Evolutionary conservation across 441 rosid species (phyloP).

Genomic region (Adansonia gregorii): DNA sequence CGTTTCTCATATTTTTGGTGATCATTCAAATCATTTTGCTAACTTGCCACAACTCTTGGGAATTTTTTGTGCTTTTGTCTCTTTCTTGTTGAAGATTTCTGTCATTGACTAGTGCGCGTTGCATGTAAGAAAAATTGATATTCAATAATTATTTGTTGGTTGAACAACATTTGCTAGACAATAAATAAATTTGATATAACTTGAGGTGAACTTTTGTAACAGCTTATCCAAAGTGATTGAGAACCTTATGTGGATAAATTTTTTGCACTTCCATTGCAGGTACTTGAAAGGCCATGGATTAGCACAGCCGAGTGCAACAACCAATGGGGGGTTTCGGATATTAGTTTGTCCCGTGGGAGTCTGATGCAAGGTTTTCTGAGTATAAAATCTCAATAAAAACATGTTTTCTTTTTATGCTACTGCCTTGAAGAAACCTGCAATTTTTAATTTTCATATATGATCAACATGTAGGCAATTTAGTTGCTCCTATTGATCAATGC

Average conservation of each 20-base stretch:
- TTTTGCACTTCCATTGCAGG: conserved; percentile 44
- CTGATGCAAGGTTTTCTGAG: conserved; percentile 22
- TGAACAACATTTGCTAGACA: neutral
- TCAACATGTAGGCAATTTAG: conserved; percentile 15
- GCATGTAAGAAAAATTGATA: neutral
- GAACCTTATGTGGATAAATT: conserved; percentile 14
- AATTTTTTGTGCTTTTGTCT: neutral
- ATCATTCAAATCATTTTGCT: neutral
- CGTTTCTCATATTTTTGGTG: neutral
- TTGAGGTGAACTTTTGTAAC: conserved; percentile 3
- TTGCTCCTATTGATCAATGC: conserved; percentile 1
- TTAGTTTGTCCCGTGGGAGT: conserved; percentile 30
- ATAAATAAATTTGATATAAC: neutral
- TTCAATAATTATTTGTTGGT: neutral
- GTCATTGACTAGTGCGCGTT: neutral
- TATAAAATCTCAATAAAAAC: conserved; percentile 31
- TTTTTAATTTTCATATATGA: conserved; percentile 16
- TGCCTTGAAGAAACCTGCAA: conserved; percentile 21
- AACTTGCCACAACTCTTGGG: neutral
- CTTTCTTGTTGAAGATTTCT: neutral
- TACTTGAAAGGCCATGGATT: conserved; percentile 48
- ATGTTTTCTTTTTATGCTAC: conserved; percentile 15
- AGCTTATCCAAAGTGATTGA: neutral
- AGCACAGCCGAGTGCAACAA: conserved; percentile 38
- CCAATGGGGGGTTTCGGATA: conserved; percentile 29